Base-by-base conservation (phyloP, 345 rosid genomes). In the Carallia pectinifolia region DNA sequence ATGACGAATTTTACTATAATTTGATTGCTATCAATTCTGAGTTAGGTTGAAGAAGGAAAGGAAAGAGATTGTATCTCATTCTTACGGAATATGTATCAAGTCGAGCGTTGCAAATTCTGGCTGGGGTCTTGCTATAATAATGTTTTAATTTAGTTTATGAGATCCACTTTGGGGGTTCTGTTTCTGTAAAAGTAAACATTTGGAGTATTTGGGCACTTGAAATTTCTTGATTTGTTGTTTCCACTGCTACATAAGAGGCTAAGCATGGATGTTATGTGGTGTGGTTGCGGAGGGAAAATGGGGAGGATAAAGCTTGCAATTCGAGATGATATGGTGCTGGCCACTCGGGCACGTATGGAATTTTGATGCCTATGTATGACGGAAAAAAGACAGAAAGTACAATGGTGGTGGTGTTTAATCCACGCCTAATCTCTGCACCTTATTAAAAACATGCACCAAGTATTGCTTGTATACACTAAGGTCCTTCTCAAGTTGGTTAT, bases 161-260 rank as follows among this genome's bases (percentile, higher is more conserved):
- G 33, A 9, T 66, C 31, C 23, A 31, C 50, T 12, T 8, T 30
- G 33, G 69, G 38, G 17, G 39, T 34, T 53, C 33, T 29, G 58
- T 17, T 44, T 36, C 13, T 9, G 53, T 68, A 29, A 6, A 19
- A n/a, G 6, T 34, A n/a, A 36, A 7, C 6, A 58, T 39, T 13
- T 58, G 29, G 63, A 7, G 23, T 52, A 58, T 38, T 68, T 67
- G 10, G 61, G 70, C 12, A n/a, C 47, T 19, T 54, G 1, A 13
- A 48, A 4, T 50, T 53, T 48, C 27, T 40, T 40, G 8, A 10
- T 2, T 40, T 8, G 48, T 10, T 40, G 48, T 67, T 76, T 83
- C 73, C 83, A 94, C 97, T 77, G 70, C 65, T 82, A 67, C 85
- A 65, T 47, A 80, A 83, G 70, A 89, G 76, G 85, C 96, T 56